Percentiles rank a stretch among this genome's conserved stretches.
Conservation (phyloP, 1,284 basidiomycete species). For the Bjerkandera adusta region DNA sequence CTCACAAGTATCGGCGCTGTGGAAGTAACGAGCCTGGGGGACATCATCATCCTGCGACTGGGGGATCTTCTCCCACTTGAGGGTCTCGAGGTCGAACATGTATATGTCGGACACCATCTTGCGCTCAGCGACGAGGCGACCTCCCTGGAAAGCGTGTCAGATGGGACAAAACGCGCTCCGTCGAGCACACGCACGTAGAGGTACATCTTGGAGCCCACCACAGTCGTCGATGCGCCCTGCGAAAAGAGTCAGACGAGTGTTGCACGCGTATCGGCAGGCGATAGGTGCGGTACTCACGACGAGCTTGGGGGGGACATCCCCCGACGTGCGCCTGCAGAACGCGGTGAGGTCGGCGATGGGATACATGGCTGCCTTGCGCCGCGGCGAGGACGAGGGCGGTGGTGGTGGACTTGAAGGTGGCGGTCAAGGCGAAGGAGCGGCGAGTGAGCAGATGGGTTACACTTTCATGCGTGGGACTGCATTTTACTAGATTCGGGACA, state of each 20-base stretch:
- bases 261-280: neutral
- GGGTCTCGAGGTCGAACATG: conserved; percentile 77
- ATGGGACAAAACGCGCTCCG: conserved; percentile 1
- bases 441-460: no score
- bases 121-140: conserved; percentile 81
- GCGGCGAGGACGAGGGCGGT: conserved; percentile 14
- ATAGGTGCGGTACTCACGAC: conserved; percentile 58
- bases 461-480: no score
- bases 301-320: conserved; percentile 85
- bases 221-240: conserved; percentile 78
- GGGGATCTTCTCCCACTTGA: conserved; percentile 72
- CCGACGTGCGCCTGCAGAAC: conserved; percentile 77
- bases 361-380: conserved; percentile 45
- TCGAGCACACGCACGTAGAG: conserved; percentile 75
- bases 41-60: conserved; percentile 64
- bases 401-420: conserved; percentile 6
- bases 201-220: conserved; percentile 82
- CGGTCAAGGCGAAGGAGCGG: neutral
- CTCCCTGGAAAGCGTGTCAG: conserved; percentile 52
- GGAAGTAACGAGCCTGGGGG: conserved; percentile 85
- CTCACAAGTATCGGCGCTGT: conserved; percentile 86
- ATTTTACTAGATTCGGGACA: no score
- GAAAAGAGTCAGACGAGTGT: conserved; percentile 8
- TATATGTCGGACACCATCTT: conserved; percentile 89
- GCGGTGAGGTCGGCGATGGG: conserved; percentile 88